These are phyloP conservation scores for Nicotiana paniculata DNA, from an alignment of 257 asterid species.

Conservation along the genomic window DNA sequence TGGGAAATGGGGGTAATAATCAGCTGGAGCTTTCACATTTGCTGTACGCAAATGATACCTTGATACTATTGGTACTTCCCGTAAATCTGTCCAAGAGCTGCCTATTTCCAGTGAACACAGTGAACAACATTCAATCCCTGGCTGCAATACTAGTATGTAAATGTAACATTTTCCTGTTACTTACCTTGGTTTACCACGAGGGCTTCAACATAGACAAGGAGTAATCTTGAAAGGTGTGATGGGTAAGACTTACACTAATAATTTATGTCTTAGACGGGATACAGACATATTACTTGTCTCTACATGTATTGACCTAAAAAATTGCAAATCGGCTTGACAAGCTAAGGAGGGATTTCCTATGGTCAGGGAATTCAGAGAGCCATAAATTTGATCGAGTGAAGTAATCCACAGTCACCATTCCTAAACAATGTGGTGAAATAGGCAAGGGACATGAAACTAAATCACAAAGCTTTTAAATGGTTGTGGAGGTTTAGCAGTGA, in stretches of 20 bases:
- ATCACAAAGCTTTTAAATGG: not conserved
- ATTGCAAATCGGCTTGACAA: not conserved
- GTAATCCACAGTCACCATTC: not conserved
- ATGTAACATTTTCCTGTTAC: not conserved
- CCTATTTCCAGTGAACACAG: not conserved
- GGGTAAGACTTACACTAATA: not conserved
- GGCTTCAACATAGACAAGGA: not conserved
- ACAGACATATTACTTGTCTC: not conserved
- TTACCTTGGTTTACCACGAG: not conserved
- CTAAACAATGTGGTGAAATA: not conserved
- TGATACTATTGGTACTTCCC: not conserved
- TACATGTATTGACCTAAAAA: not conserved
- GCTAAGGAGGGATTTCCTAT: not conserved
- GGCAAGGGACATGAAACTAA: not conserved
- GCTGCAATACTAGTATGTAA: slow-evolving; percentile 1
- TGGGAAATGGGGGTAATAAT: not conserved
- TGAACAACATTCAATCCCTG: not conserved
- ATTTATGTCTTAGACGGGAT: not conserved
- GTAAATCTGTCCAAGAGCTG: not conserved
- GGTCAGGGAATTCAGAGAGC: not conserved
- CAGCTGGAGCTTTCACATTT: not conserved
- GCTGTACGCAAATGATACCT: not conserved
- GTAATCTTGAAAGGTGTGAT: not conserved
- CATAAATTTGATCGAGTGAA: not conserved
- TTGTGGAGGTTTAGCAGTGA: not conserved